Base-by-base conservation (phyloP, 2,329 filamentous ascomycete species). In the Ophioceras dolichostomum region DNA sequence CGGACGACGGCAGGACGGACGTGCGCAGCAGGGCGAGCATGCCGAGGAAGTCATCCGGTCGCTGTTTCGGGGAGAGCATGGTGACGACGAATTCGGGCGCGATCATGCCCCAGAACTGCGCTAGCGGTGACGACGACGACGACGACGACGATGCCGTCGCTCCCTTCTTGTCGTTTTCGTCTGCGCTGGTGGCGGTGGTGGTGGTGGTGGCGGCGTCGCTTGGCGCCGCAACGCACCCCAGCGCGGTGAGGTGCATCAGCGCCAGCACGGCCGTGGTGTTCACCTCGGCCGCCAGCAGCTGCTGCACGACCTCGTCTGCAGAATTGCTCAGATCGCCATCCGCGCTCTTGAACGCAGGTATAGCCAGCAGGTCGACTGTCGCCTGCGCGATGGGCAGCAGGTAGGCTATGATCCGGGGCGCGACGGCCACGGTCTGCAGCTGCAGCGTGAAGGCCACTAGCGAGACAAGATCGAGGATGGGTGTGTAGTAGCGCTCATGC, bases 21-120 rank as follows among this genome's bases (percentile, higher is more conserved):
- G 79, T 82, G 26, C 69, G 67, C 2, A 91, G 59, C 34, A 88
- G 65, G 19, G 70, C 65, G 8, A 88, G 60, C 61, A 79, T 79
- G 20, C 68, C 63, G 2, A 73, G 58, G 37, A 83, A 78, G 35
- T 85, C 76, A 2, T 63, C 54, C 1, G 75, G 59, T 1, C 72
- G 70, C 42, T 87, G 81, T 38, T 76, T 77, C 21, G 73, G 72
- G 41, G 73, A 77, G 2, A 89, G 65, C 47, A 84, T 70, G 39
- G 83, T 62, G 10, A 83, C 58, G 9, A 81, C 69, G 44, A 82
- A 77, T 32, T 82, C 73, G 18, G 76, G 68, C 4, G 78, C 70
- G 42, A 87, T 73, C 27, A 66, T 58, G 41, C 65, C 69, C 84
- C 84, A 91, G 48, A 87, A 83, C 26, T 63, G 56, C 1, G 52